Percentiles rank a stretch among this genome's conserved stretches.
phyloP scores from a whole-genome alignment of 1,139 yeast genomes.

The Saccharomyces hybrid region DNA sequence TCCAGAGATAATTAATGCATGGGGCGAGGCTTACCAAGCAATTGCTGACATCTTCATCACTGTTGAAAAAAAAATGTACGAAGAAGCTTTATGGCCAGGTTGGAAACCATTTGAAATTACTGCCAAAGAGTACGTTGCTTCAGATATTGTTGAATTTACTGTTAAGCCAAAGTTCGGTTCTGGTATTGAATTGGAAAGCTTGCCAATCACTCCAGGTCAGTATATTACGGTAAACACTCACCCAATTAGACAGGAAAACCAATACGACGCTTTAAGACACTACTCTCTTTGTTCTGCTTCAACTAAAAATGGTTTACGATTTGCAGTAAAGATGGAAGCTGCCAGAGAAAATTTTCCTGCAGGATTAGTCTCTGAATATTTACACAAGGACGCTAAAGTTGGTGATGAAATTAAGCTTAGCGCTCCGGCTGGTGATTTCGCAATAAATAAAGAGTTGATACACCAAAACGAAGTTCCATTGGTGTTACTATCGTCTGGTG shows the following conservation, averaged over 20 bases:
- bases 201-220: conserved; percentile 46
- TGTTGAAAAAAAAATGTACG: conserved; percentile 45
- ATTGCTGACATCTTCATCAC: conserved; percentile 55
- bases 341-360: conserved; percentile 29
- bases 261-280: conserved; percentile 30
- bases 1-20: conserved; percentile 50
- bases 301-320: conserved; percentile 19
- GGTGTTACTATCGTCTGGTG: conserved; percentile 52
- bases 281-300: conserved; percentile 27
- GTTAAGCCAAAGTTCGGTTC: conserved; percentile 40
- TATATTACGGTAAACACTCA: conserved; percentile 47
- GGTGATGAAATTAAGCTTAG: conserved; percentile 47
- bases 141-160: conserved; percentile 42
- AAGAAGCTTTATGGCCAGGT: conserved; percentile 45
- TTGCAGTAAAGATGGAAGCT: conserved; percentile 43
- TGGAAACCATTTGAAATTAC: conserved; percentile 46
- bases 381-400: conserved; percentile 43
- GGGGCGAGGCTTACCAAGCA: conserved; percentile 58
- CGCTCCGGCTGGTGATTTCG: conserved; percentile 55
- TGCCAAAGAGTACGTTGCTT: conserved; percentile 39
- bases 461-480: conserved; percentile 32
- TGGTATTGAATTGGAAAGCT: conserved; percentile 29
- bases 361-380: conserved; percentile 47
- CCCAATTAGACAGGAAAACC: conserved; percentile 26
- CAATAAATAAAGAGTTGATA: conserved; percentile 27